Base-by-base conservation (phyloP, 768 basidiomycete species). In the Mycena metata region DNA sequence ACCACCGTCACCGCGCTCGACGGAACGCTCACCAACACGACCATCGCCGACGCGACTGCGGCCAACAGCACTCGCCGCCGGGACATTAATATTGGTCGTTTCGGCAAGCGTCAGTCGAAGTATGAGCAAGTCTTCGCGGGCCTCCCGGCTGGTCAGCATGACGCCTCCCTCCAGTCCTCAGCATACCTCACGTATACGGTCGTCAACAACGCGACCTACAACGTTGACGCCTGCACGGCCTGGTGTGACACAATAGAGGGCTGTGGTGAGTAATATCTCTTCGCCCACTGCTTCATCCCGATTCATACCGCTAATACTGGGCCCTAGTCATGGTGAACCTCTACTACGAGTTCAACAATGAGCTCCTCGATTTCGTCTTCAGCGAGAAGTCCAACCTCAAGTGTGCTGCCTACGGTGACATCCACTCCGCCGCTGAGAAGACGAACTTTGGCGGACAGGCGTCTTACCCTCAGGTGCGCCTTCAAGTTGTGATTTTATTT, bases 261-360 rank as follows among this genome's bases (percentile, higher is more conserved):
- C 10, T 87, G 86, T 75, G 84, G 86, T 85, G 74, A 43, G 82
- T 79, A 13, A 30, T 30, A 30, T 30, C 6, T 30, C 15, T 39
- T 15, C 39, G n/a, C 39, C 39, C 39, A 11, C 9, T 39, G 30
- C 30, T 30, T 30, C 30, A 3, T 30, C 30, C 23, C n/a, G 51
- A 60, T 36, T 8, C 45, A 6, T 42, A 30, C n/a, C n/a, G 36
- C 46, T 52, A 42, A 50, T 39, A 9, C 16, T 26, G 3, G 1
- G 7, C 21, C 30, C 5, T 17, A 87, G 86, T 84, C 6, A 85
- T 85, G 65, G 85, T 79, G 13, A 87, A 87, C 68, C 61, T 87
- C 24, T 87, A 80, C 64, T 86, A 87, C 74, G 84, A 87, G 65
- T 80, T 74, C 76, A 86, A 85, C 73, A 85, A 85, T 67, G 64